phyloP scores from a whole-genome alignment of 1,139 yeast species.

The Magnusiomyces magnusii region DNA sequence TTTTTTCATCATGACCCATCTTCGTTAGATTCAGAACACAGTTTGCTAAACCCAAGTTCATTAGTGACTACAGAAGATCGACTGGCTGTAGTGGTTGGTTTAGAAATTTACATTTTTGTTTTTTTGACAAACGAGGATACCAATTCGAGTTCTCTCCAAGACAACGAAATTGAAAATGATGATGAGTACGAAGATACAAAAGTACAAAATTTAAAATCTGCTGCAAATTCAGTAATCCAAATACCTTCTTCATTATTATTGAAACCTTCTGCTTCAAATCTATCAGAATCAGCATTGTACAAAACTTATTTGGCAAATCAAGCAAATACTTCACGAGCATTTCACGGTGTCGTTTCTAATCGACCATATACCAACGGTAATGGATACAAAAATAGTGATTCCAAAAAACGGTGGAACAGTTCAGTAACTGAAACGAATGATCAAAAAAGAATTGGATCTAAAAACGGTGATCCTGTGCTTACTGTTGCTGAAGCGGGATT shows the following conservation, averaged over 20 bases:
- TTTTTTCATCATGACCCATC: not conserved
- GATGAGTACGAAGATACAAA: not conserved
- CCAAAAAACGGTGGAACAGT: not conserved
- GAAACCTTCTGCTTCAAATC: not conserved
- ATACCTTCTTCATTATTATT: not conserved
- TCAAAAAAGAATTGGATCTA: not conserved
- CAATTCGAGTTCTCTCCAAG: not conserved
- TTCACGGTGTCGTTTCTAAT: not conserved
- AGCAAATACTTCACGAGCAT: not conserved
- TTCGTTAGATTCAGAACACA: not conserved
- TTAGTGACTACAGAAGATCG: not conserved
- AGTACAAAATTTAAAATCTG: not conserved
- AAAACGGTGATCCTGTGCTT: not conserved
- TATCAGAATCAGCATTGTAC: not conserved
- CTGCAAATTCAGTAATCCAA: not conserved
- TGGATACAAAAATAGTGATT: not conserved
- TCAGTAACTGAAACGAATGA: not conserved
- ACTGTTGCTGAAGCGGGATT: not conserved
- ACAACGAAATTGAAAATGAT: not conserved
- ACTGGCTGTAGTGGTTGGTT: constrained; percentile 3
- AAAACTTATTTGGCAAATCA: not conserved
- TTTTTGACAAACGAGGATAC: not conserved
- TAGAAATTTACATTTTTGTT: not conserved
- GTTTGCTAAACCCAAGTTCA: not conserved
- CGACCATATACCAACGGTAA: not conserved